Percentiles rank a stretch among this genome's conserved stretches.
Conservation (phyloP, 257 asterid species). For the Cinchona pubescens region DNA sequence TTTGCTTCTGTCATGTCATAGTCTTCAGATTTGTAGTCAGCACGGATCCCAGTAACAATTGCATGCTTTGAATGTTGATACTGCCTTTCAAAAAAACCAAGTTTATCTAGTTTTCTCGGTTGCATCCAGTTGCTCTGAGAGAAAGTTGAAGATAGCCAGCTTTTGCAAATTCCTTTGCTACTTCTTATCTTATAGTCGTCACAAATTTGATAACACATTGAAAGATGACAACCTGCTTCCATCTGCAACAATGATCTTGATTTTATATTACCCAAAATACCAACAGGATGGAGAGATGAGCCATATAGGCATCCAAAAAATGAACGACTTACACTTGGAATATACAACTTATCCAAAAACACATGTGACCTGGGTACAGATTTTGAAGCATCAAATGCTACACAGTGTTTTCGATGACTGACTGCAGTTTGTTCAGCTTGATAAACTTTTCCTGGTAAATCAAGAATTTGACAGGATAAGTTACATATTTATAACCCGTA, state of each 20-base stretch:
- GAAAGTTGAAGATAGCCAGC: slow-evolving; percentile 39
- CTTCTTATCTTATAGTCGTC: slow-evolving; percentile 35
- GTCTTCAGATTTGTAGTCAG: slow-evolving; percentile 79
- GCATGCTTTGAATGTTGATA: slow-evolving; percentile 40
- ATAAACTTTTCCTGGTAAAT: slow-evolving; percentile 36
- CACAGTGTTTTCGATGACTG: slow-evolving; percentile 36
- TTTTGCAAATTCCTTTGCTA: slow-evolving; percentile 33
- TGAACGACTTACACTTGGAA: slow-evolving; percentile 36
- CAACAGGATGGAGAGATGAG: slow-evolving; percentile 30
- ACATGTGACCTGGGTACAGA: slow-evolving; percentile 27
- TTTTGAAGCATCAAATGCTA: slow-evolving; percentile 28
- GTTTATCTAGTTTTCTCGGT: slow-evolving; percentile 41
- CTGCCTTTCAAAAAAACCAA: slow-evolving; percentile 40
- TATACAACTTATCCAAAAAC: slow-evolving; percentile 30
- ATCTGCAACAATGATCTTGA: slow-evolving; percentile 25
- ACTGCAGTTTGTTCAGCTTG: slow-evolving; percentile 40
- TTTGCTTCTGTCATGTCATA: slow-evolving; percentile 52
- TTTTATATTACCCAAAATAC: slow-evolving; percentile 30
- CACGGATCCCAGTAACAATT: slow-evolving; percentile 51
- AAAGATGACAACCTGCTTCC: slow-evolving; percentile 31
- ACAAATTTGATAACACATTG: slow-evolving; percentile 23
- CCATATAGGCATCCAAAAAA: slow-evolving; percentile 19
- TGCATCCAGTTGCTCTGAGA: slow-evolving; percentile 35
- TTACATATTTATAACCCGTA: background rate
- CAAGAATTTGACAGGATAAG: slow-evolving; percentile 21